These are phyloP conservation scores for Hymenoscyphus fraxineus DNA, from an alignment of 2,329 filamentous ascomycete genomes.

Conservation along the genomic window DNA sequence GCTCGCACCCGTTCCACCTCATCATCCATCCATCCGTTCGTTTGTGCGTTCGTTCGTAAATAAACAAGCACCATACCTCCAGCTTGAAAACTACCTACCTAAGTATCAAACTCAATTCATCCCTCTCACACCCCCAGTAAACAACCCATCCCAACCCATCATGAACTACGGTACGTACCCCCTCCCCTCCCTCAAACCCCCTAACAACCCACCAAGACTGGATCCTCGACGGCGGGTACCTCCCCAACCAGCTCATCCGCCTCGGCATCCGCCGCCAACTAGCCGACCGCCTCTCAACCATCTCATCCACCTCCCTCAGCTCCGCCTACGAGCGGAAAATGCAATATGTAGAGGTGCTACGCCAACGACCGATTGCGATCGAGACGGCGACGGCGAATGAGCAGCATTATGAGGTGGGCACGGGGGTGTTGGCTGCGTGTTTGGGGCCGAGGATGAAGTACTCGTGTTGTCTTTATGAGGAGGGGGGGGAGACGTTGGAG, in stretches of 20 bases:
- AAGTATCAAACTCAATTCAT: not conserved
- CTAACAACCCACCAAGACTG: slow-evolving; percentile 40
- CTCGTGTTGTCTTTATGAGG: slow-evolving; percentile 62
- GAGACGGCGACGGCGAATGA: slow-evolving; percentile 29
- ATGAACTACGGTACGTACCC: slow-evolving; percentile 30
- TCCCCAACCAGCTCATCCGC: slow-evolving; percentile 60
- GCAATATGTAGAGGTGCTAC: slow-evolving; percentile 57
- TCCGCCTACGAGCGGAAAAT: slow-evolving; percentile 57
- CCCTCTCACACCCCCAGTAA: not conserved
- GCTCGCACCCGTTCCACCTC: not conserved
- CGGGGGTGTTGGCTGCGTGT: slow-evolving; percentile 56
- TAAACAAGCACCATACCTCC: not conserved
- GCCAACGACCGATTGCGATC: slow-evolving; percentile 26
- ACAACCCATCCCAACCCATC: slow-evolving; percentile 4
- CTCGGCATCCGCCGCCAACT: slow-evolving; percentile 65
- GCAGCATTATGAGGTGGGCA: slow-evolving; percentile 71
- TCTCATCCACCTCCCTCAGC: slow-evolving; percentile 50
- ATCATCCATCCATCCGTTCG: too few species aligned
- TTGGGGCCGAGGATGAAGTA: slow-evolving; percentile 71
- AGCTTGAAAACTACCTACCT: too few species aligned
- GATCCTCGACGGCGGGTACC: slow-evolving; percentile 61
- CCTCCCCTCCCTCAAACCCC: slow-evolving; percentile 2
- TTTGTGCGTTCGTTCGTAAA: not conserved
- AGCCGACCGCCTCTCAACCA: slow-evolving; percentile 53
- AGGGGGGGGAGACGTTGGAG: slow-evolving; percentile 57